Base-by-base conservation (phyloP, 352 stramenopile species). In the Halophytophthora batemanensis region DNA sequence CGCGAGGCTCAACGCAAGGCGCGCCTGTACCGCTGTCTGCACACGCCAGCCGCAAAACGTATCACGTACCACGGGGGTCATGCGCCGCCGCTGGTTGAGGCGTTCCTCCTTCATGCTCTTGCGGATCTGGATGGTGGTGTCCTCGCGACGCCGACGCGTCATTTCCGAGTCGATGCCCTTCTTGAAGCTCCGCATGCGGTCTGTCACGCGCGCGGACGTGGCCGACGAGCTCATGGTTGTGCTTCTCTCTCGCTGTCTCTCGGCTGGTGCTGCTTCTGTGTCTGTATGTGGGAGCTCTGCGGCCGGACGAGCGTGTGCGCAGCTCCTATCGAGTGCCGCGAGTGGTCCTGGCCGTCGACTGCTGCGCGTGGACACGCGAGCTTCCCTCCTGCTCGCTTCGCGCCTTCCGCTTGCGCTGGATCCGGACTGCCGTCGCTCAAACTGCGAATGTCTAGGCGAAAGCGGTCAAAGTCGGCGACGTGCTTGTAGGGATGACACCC, bases 161-260 rank as follows among this genome's bases (percentile, higher is more conserved):
- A 79, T 74, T 28, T 92, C 78, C 23, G 61, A 64, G 68, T 96
- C 86, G 55, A 96, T 90, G 46, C 80, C 83, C 61, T 95, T 96
- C 67, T 96, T 96, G 59, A 89, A 95, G 55, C 62, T 83, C 50
- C 79, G 87, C 70, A 93, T 82, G 38, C 83, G 86, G 23, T 93
- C 79, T 44, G 70, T 56, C 25, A 72, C 23, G 45, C 63, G 56
- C 56, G 61, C 31, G 49, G 56, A 21, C 6, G 56, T 56, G 39
- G 42, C 50, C 43, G 65, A 66, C 45, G 54, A 31, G 47, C 49
- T 67, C 25, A 66, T 74, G 25, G 59, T 52, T 54, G 71, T 65
- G 31, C 19, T 47, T 23, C 14, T 31, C 29, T 41, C 15, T 3
- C 18, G 18, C 34, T n/a, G 2, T 31, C 34, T 44, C 31, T 34